A percentile compares a stretch with the other conserved stretches of the same genome.
These are phyloP conservation scores for Fremontodendron californicum DNA, from an alignment of 345 rosid genomes.

Conservation along the genomic window DNA sequence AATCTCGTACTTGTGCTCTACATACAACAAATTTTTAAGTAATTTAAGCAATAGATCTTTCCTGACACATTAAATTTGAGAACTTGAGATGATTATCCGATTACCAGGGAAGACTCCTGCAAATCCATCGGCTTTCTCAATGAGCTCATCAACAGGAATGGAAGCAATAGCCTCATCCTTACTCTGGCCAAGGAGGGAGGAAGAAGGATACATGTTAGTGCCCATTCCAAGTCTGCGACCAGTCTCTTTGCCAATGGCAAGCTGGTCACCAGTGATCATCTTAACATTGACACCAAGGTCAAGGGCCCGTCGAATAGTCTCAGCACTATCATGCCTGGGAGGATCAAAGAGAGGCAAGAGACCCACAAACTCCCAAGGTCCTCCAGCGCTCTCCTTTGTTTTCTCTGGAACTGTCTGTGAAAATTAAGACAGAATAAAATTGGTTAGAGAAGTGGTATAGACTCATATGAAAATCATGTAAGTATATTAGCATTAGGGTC, in stretches of 20 bases:
- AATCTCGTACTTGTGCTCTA: conserved; percentile 81
- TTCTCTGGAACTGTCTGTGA: conserved; percentile 61
- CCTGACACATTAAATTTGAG: neutral
- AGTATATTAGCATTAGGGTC: neutral
- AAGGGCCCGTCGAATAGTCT: conserved; percentile 73
- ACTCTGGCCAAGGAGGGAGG: conserved; percentile 56
- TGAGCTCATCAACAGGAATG: conserved; percentile 65
- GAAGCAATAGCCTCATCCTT: conserved; percentile 51
- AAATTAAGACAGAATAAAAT: neutral
- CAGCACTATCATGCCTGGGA: conserved; percentile 85
- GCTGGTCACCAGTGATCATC: conserved; percentile 94
- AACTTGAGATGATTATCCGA: neutral
- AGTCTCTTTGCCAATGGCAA: conserved; percentile 85
- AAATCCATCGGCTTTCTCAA: conserved; percentile 85
- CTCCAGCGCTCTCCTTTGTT: conserved; percentile 70
- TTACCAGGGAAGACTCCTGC: conserved; percentile 93
- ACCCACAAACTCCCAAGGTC: conserved; percentile 88
- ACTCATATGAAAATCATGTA: neutral
- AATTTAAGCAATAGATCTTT: neutral
- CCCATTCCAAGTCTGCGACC: conserved; percentile 95
- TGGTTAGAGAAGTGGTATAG: neutral
- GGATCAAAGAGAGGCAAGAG: conserved; percentile 93
- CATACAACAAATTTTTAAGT: neutral
- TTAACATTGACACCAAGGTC: conserved; percentile 79
- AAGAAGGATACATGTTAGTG: conserved; percentile 82